Evolutionary conservation across 2,329 filamentous ascomycete species (phyloP), one percentile per base, ranked within the genome.

Genomic region (Ambrosiella beaveri): DNA sequence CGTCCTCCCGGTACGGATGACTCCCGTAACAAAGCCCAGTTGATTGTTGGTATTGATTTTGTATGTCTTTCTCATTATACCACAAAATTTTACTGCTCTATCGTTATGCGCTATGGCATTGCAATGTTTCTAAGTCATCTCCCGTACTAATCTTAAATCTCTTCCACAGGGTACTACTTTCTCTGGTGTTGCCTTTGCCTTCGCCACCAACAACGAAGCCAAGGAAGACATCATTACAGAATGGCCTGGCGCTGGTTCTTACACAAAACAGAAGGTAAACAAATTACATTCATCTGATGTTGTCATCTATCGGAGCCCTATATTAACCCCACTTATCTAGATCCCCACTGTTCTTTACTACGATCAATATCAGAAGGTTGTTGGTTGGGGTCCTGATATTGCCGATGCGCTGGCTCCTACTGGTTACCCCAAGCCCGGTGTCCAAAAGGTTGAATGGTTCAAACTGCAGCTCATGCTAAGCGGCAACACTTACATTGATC

Each of bases 361-460:
- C 69, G 93, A 98, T 69, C 91, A 97, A 72, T 95, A 96, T 71
- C 93, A 98, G 68, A 96, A 97, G 71, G 93, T 98, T 54, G 93
- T 97, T n/a, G 93, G 93, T 65, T 98, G 93, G 93, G 93, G 93
- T 62, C 90, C 91, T 59, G 93, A 98, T 75, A 97, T 97, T 66
- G 88, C 93, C 61, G 91, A 97, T 72, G 93, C 93, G 63, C 80
- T 97, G 63, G 91, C 93, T 57, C 93, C 93, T 37, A 97, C 93
- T 45, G 93, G 93, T 62, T 97, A 97, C 71, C 93, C 93, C 64
- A 97, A 97, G 75, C 88, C 88, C 39, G 91, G 91, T 63, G 91
- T 98, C 64, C 93, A 97, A 72, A 97, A 97, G 75, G 91, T 97
- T 27, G 93, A 97, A 74, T 98, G 93, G 93, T 97, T 98, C 80